phyloP scores from a whole-genome alignment of 192 early-diverging fungal genomes.

The Phlyctochytrium planicorne region DNA sequence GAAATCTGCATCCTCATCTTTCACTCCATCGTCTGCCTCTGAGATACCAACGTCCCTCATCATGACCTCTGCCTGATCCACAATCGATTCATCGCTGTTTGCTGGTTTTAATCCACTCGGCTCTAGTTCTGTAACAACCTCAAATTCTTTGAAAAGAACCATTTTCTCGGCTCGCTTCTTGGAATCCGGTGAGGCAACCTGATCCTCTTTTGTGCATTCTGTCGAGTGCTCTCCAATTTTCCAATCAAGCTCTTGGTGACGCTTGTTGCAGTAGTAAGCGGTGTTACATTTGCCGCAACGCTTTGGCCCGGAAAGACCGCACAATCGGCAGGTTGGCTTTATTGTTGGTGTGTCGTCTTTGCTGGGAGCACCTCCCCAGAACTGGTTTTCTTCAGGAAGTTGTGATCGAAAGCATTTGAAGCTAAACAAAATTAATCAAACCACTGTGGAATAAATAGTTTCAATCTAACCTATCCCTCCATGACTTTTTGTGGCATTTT shows the following conservation, averaged over 20 bases:
- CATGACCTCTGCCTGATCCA: slow-evolving; percentile 10
- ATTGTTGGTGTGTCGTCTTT: slow-evolving; percentile 13
- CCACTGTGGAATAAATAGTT: no score
- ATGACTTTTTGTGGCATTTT: slow-evolving; percentile 65
- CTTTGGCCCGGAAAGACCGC: slow-evolving; percentile 49
- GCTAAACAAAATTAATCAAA: slow-evolving; percentile 41
- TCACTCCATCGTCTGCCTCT: slow-evolving; percentile 6
- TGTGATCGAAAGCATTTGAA: slow-evolving; percentile 82
- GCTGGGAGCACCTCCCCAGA: slow-evolving; percentile 34
- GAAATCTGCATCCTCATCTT: slow-evolving; percentile 28
- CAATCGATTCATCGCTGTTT: slow-evolving; percentile 17
- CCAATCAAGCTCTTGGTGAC: slow-evolving; percentile 88
- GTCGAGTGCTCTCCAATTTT: slow-evolving; percentile 66
- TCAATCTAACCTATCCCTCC: slow-evolving; percentile 54
- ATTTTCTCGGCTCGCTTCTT: slow-evolving; percentile 3
- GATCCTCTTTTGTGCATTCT: slow-evolving; percentile 4
- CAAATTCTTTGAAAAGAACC: slow-evolving; percentile 43
- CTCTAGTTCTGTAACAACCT: slow-evolving; percentile 56
- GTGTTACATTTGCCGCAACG: slow-evolving; percentile 74
- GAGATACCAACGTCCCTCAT: background rate
- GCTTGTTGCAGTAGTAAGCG: slow-evolving; percentile 76
- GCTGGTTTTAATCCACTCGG: slow-evolving; percentile 27
- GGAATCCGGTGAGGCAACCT: background rate
- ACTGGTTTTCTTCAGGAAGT: slow-evolving; percentile 69
- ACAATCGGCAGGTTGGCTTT: slow-evolving; percentile 30